Evolutionary conservation across 1,139 yeast species (phyloP).

Genomic region (Blastobotrys petasosporus): DNA sequence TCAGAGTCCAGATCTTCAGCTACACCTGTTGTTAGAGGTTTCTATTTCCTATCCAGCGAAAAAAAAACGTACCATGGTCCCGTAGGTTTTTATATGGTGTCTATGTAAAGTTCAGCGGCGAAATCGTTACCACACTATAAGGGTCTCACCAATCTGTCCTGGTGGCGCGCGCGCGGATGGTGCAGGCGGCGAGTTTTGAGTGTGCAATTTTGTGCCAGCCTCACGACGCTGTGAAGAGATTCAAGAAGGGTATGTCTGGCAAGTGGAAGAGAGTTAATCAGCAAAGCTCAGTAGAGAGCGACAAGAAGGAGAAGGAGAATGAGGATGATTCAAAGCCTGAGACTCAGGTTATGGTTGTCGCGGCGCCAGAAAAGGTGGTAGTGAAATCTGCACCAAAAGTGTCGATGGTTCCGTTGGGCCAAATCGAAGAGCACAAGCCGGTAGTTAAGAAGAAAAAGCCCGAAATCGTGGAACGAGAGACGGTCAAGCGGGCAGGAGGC

Average conservation of each 20-base stretch:
- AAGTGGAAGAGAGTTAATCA: too few relatives aligned
- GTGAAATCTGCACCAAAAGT: not conserved
- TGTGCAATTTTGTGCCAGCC: too few relatives aligned
- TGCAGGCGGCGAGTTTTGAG: too few relatives aligned
- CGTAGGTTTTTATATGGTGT: too few relatives aligned
- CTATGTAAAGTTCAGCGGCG: too few relatives aligned
- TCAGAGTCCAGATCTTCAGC: slow-evolving; percentile 40
- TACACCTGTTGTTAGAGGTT: slow-evolving; percentile 8
- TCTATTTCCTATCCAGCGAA: too few relatives aligned
- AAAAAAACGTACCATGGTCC: too few relatives aligned
- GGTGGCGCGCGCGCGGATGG: too few relatives aligned
- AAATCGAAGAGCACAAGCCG: not conserved
- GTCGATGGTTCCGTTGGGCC: slow-evolving; percentile 1
- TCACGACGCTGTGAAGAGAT: too few relatives aligned
- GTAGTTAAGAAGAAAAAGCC: not conserved
- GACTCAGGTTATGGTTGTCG: not conserved
- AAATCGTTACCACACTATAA: too few relatives aligned
- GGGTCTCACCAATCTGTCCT: too few relatives aligned
- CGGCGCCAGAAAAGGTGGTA: not conserved
- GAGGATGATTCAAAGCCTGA: not conserved
- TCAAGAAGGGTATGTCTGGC: too few relatives aligned
- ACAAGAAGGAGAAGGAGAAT: not conserved
- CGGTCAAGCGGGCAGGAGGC: slow-evolving; percentile 42
- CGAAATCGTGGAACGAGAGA: slow-evolving; percentile 20
- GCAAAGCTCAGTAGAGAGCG: not conserved